Percentiles rank a stretch among this genome's conserved stretches.
Evolutionary conservation across 306 rosid genomes (phyloP).

Genomic region (Casuarina glauca): DNA sequence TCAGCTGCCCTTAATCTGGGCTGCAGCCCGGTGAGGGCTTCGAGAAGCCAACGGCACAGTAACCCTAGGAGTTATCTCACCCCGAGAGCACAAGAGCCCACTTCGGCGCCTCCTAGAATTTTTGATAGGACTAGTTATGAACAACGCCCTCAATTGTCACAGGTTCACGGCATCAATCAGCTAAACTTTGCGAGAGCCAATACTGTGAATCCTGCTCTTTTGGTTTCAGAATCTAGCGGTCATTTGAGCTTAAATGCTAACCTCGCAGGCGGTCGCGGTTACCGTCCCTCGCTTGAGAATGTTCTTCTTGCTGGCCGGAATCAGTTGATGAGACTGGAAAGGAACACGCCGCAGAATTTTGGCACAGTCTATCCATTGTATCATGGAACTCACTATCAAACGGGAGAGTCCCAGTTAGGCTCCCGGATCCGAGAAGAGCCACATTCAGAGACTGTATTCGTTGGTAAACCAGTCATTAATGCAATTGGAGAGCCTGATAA

Average conservation of each 20-base stretch:
- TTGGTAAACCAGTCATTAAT: slow-evolving; percentile 67
- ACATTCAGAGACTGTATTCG: slow-evolving; percentile 47
- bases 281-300: slow-evolving; percentile 47
- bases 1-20: slow-evolving; percentile 99
- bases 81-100: slow-evolving; percentile 63
- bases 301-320: slow-evolving; percentile 45
- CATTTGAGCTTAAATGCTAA: slow-evolving; percentile 41
- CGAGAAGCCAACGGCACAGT: slow-evolving; percentile 92
- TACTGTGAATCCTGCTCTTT: slow-evolving; percentile 33
- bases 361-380: slow-evolving; percentile 93
- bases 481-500: slow-evolving; percentile 57
- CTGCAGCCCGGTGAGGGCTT: slow-evolving; percentile 84
- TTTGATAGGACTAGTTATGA: slow-evolving; percentile 46
- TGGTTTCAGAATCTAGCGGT: slow-evolving; percentile 48
- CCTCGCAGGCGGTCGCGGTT: slow-evolving; percentile 41
- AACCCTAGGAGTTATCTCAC: slow-evolving; percentile 86
- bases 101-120: slow-evolving; percentile 44
- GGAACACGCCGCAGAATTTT: slow-evolving; percentile 42
- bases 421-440: slow-evolving; percentile 35
- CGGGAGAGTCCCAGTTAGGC: slow-evolving; percentile 43
- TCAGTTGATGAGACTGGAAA: slow-evolving; percentile 47
- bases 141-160: slow-evolving; percentile 34
- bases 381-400: slow-evolving; percentile 49
- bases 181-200: slow-evolving; percentile 44
- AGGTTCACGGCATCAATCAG: slow-evolving; percentile 45